Evolutionary conservation across 192 early-diverging fungal species (phyloP), one percentile per base, ranked within the genome.

Genomic region (Coemansia sp.): DNA sequence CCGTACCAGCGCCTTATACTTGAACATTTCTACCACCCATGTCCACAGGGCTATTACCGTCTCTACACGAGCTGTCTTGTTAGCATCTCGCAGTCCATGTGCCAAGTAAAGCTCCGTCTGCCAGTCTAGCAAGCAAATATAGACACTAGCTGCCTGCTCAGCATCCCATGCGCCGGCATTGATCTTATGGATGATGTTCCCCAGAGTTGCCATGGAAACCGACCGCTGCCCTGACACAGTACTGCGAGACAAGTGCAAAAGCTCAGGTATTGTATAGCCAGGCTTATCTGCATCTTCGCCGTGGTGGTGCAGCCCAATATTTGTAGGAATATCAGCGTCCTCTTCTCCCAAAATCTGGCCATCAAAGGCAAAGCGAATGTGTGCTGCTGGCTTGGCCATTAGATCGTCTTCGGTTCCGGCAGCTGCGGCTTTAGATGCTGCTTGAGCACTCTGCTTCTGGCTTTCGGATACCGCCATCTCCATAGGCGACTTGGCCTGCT

Each of bases 291-390:
- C 91, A 23, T 89, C 82, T 15, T 87, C 84, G 6, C 91, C 92
- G 56, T 97, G 94, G 66, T 97, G 94, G 76, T 95, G 90, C 10
- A 97, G 73, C 5, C 90, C 94, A 1, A 71, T 66, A 49, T 85
- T 72, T 0, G 73, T 62, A 1, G 88, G 84, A 1, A 86, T 66
- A 2, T 89, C 72, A 5, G 41, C 23, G n/a, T 57, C 51, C 10
- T 62, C 62, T n/a, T 71, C 72, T 11, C 80, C 75, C 34, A 94
- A 64, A 6, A 92, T 75, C 18, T 77, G 69, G 10, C 91, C 94
- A 21, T 83, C 66, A 42, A 97, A 90, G 31, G 88, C 90, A 62
- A 95, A 95, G 30, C 94, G 81, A 16, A 83, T 58, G 18, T 81
- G 75, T 0, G 84, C 69, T 4, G 80, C 62, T 8, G 67, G 57